Evolutionary conservation across 257 asterid genomes (phyloP).

Genomic region (Solanum rostratum): DNA sequence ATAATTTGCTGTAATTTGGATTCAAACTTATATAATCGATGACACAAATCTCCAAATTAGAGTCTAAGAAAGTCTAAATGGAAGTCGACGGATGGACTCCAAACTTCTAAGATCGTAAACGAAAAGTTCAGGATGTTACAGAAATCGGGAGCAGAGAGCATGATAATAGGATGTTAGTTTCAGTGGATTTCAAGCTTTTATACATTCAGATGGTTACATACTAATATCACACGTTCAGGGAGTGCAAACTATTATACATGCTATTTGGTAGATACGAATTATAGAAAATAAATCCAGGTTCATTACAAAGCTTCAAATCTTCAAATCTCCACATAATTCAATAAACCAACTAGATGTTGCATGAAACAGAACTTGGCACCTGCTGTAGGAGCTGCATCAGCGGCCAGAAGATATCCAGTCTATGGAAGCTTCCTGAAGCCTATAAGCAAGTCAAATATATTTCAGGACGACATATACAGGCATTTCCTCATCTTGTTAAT

Average conservation of each 20-base stretch:
- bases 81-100: too few relatives aligned
- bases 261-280: background rate
- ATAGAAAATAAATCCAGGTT: background rate
- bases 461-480: background rate
- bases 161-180: background rate
- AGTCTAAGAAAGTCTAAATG: too few relatives aligned
- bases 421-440: conserved; percentile 73
- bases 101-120: too few relatives aligned
- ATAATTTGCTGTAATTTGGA: too few relatives aligned
- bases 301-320: background rate
- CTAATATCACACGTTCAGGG: background rate
- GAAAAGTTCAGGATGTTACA: too few relatives aligned
- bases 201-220: background rate
- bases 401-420: conserved; percentile 96
- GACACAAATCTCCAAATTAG: too few relatives aligned
- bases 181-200: background rate
- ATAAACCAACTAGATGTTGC: background rate
- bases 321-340: background rate
- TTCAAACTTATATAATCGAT: too few relatives aligned
- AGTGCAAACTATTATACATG: background rate
- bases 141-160: too few relatives aligned
- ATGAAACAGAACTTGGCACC: background rate
- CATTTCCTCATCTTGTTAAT: background rate
- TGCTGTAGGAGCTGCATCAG: conserved; percentile 73
- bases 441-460: conserved; percentile 4